Base-by-base conservation (phyloP, 192 early-diverging fungal genomes). In the Kickxella alabastrina region DNA sequence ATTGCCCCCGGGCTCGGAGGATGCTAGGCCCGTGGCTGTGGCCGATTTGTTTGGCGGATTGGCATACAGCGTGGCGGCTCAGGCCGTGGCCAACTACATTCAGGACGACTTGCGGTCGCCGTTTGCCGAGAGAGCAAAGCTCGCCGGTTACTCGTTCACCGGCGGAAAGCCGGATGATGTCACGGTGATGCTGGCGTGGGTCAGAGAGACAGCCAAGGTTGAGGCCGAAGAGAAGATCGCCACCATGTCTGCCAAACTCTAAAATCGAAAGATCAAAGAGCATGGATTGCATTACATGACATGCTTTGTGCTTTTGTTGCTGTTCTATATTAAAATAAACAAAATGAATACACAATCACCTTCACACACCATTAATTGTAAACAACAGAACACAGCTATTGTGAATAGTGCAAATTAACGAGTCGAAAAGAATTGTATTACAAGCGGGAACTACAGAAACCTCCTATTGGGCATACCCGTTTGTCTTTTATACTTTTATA, bases 121-220 rank as follows among this genome's bases (percentile, higher is more conserved):
- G 3, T 77, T 77, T 54, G 75, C 75, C 6, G 65, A 75, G 50
- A 60, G 73, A 2, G 73, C 73, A n/a, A 77, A 77, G 26, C 51
- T 64, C 0, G 66, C 75, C 27, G 75, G 75, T 2, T 66, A 67
- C 29, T 60, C 18, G 17, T 77, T 54, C 34, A 41, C 52, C 1
- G 75, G 75, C 29, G 75, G 75, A n/a, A 77, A 77, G 56, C 75
- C 75, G 1, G 75, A 77, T 37, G 75, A 77, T 17, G 68, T 77
- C 10, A 77, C 75, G 0, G 55, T 77, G 14, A 69, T 77, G 63
- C 47, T 77, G 5, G 68, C 75, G 5, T 76, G 73, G 73, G 35
- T 76, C 15, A 38, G 62, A 24, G 73, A 76, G n/a, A 45, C 61
- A 10, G 50, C 52, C 6, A 51, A 57, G 39, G 38, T 52, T 7